A percentile compares a stretch with the other conserved stretches of the same genome.
phyloP scores from a whole-genome alignment of 2,329 filamentous ascomycete species.

The Aspergillus tamarii region DNA sequence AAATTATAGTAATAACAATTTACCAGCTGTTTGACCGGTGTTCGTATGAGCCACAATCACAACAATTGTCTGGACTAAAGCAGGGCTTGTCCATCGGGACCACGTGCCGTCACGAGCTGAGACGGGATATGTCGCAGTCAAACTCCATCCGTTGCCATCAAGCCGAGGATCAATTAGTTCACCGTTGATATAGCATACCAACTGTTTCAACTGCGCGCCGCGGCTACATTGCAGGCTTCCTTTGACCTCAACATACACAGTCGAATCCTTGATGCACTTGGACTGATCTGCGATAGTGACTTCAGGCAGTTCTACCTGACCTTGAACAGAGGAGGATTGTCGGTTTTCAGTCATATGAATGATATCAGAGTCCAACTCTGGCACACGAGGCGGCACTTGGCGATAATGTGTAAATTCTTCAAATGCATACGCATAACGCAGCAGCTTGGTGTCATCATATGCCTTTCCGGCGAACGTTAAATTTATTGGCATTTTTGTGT shows the following conservation, averaged over 20 bases:
- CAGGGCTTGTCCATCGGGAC: constrained; percentile 31
- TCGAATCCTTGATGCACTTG: constrained; percentile 11
- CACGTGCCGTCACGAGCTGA: constrained; percentile 30
- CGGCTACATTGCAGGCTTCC: constrained; percentile 4
- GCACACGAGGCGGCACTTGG: constrained; percentile 22
- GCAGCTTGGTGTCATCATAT: constrained; percentile 46
- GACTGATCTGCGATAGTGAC: constrained; percentile 15
- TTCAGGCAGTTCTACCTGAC: constrained; percentile 1
- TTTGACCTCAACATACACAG: constrained; percentile 11
- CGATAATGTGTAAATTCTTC: constrained; percentile 27
- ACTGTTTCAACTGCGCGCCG: constrained; percentile 14
- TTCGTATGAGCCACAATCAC: constrained; percentile 21
- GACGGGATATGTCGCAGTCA: constrained; percentile 21
- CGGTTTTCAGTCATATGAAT: constrained; percentile 2
- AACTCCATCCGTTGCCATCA: constrained; percentile 22
- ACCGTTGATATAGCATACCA: constrained; percentile 30
- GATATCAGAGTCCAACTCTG: constrained; percentile 28
- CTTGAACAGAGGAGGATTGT: background rate
- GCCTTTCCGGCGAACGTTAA: constrained; percentile 57
- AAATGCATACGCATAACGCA: constrained; percentile 33
- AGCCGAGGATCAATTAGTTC: constrained; percentile 17
- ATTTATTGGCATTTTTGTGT: constrained; percentile 56
- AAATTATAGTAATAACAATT: constrained; percentile 27
- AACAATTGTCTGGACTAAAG: constrained; percentile 30
- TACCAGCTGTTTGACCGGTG: constrained; percentile 19